Evolutionary conservation across 306 rosid genomes (phyloP).

Genomic region (Neltuma alba): DNA sequence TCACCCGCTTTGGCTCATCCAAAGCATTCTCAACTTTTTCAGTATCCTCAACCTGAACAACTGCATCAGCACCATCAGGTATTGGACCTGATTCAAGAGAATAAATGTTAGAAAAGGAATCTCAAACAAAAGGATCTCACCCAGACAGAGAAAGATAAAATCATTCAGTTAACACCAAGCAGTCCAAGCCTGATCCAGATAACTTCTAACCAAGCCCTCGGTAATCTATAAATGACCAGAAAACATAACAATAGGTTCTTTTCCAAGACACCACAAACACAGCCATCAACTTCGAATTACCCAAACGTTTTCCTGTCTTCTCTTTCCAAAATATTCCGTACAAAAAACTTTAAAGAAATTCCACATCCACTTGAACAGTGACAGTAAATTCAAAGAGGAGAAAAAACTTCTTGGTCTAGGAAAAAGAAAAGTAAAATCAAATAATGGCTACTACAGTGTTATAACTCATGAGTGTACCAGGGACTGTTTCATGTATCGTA

Average conservation of each 20-base stretch:
- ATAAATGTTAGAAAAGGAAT: neutral
- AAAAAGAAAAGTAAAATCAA: neutral
- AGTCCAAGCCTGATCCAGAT: neutral
- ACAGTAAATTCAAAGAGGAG: neutral
- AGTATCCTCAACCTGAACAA: conserved; percentile 93
- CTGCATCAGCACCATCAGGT: conserved; percentile 98
- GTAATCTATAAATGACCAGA: neutral
- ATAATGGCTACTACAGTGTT: neutral
- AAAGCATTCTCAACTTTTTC: conserved; percentile 44
- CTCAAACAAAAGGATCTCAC: conserved; percentile 1
- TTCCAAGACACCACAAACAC: neutral
- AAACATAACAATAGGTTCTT: neutral
- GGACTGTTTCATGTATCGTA: neutral
- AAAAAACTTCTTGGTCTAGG: neutral
- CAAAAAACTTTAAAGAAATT: neutral
- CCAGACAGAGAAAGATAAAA: neutral
- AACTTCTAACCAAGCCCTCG: neutral
- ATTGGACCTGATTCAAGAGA: conserved; percentile 69
- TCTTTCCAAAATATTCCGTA: neutral
- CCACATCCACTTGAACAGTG: neutral
- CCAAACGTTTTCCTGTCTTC: neutral
- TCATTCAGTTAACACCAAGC: neutral
- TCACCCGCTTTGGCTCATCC: conserved; percentile 53
- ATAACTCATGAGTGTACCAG: neutral
- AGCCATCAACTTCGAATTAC: neutral